Conservation (phyloP, 805 yeast genomes). For the Candida chauliodis region DNA sequence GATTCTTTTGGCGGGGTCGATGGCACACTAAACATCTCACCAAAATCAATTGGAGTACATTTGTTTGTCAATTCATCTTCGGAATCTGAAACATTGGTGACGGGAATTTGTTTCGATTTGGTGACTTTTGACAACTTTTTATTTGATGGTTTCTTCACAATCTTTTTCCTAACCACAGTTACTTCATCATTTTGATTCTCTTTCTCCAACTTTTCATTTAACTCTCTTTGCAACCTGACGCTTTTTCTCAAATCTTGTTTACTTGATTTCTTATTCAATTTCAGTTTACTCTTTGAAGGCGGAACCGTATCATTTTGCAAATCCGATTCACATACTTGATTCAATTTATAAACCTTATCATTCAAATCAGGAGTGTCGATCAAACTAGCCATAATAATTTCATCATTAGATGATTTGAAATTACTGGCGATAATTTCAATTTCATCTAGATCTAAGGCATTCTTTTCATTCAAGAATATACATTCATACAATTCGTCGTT, state of each 20-base stretch:
- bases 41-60: too few species aligned
- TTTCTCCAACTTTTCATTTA: background rate
- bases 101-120: too few species aligned
- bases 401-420: conserved; percentile 8
- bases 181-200: background rate
- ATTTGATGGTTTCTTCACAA: background rate
- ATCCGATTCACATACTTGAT: background rate
- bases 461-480: background rate
- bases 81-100: background rate
- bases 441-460: conserved; percentile 1
- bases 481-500: conserved; percentile 3
- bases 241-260: conserved; percentile 2
- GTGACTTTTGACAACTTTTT: background rate
- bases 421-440: conserved; percentile 14
- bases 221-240: background rate
- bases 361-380: conserved; percentile 11
- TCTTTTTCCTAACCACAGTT: background rate
- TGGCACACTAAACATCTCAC: too few species aligned
- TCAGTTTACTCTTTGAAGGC: background rate
- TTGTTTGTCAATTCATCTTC: too few species aligned
- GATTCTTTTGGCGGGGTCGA: too few species aligned
- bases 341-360: conserved; percentile 1
- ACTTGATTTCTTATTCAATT: background rate
- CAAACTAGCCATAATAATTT: conserved; percentile 15
- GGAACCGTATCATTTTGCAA: background rate